Evolutionary conservation across 352 stramenopile species (phyloP).

Genomic region (Globisporangium echinulatum): DNA sequence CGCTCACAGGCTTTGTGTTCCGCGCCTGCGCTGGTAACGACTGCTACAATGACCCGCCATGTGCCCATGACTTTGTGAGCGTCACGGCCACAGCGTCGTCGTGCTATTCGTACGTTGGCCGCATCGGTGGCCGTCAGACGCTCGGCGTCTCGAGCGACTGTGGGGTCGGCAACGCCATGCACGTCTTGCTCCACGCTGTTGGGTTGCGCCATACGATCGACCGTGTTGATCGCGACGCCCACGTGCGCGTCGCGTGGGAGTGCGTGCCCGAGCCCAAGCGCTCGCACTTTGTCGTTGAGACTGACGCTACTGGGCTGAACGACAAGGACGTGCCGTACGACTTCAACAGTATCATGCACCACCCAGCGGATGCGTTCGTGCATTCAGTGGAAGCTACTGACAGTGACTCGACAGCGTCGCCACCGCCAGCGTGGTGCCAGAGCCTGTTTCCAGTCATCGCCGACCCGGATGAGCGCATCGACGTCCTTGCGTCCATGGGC

Average conservation of each 20-base stretch:
- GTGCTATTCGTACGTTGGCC: slow-evolving; percentile 76
- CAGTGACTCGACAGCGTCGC: background rate
- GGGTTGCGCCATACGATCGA: slow-evolving; percentile 71
- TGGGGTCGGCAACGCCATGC: slow-evolving; percentile 67
- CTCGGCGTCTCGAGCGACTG: slow-evolving; percentile 69
- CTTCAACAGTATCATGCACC: slow-evolving; percentile 85
- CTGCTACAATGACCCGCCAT: slow-evolving; percentile 37
- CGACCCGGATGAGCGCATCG: slow-evolving; percentile 35
- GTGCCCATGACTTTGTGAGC: slow-evolving; percentile 54
- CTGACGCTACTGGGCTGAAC: slow-evolving; percentile 33
- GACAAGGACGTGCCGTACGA: slow-evolving; percentile 47
- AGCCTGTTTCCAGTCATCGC: slow-evolving; percentile 59
- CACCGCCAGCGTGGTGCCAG: slow-evolving; percentile 44
- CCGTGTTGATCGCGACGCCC: slow-evolving; percentile 60
- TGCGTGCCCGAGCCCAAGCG: slow-evolving; percentile 61
- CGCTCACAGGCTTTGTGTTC: slow-evolving; percentile 65
- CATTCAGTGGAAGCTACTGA: slow-evolving; percentile 18
- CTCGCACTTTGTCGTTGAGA: slow-evolving; percentile 63
- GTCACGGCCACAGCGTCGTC: slow-evolving; percentile 47
- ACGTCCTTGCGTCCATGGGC: slow-evolving; percentile 61
- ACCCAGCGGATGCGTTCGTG: slow-evolving; percentile 63
- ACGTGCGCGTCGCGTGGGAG: slow-evolving; percentile 77
- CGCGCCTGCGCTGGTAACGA: slow-evolving; percentile 36
- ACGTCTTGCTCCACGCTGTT: slow-evolving; percentile 71
- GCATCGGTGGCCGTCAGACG: slow-evolving; percentile 53